Evolutionary conservation across 306 rosid species (phyloP), one percentile per base, ranked within the genome.

Genomic region (Leucaena leucocephala): DNA sequence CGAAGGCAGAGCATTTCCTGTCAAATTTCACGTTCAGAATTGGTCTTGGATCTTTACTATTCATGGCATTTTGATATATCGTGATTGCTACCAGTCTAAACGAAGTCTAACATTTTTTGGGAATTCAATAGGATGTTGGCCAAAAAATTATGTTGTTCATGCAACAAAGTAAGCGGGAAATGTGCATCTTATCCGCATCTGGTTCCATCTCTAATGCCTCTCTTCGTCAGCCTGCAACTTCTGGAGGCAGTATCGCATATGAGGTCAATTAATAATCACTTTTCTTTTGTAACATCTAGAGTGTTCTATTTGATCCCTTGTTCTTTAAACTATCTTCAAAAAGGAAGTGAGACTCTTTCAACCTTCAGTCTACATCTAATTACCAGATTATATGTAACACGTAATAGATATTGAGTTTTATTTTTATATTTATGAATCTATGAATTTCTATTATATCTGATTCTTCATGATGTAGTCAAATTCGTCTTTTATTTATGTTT

Each of bases 91-190:
- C 68, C 72, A 68, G 38, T 55, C 70, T 48, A 68, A 38, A 68
- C n/a, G 78, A 61, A 61, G 44, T 70, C 80, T 57, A 63, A n/a
- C 39, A 22, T 61, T 74, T 82, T 72, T 78, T 81, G 43, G 74
- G 74, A 44, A 48, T 85, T 77, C 69, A 80, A 69, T 85, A 96
- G 99, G 99, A 96, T 79, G 98, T 96, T 79, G 94, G 94, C 80
- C 96, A 96, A 87, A 93, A 96, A 87, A 93, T 96, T 77, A 91
- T 93, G 96, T 57, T 80, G 79, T 96, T 93, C 75, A 85, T 90
- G 98, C 98, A 93, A 85, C 99, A 93, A 85, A 88, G 89, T 82
- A 96, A 87, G 89, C 94, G 96, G 66, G 99, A 96, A 88, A 83
- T 96, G 70, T 96, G 98, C 78, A 90, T 96, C 78, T 72, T 96